phyloP scores from a whole-genome alignment of 2,329 filamentous ascomycete species.

The Pseudocercospora pini-densiflorae region DNA sequence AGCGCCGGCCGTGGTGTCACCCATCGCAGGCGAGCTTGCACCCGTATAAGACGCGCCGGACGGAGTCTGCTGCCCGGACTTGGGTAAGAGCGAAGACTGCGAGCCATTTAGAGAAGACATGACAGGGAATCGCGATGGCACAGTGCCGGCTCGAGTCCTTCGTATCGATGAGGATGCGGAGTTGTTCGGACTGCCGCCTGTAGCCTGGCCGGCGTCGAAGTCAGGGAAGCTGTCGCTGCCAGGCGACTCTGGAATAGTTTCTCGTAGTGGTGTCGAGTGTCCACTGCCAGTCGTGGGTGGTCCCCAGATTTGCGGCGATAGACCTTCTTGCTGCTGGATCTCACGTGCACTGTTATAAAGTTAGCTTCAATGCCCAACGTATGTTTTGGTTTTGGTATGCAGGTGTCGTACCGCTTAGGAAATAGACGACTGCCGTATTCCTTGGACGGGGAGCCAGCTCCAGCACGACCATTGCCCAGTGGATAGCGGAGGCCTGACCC shows the following conservation, averaged over 20 bases:
- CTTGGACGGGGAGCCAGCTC: constrained; percentile 95
- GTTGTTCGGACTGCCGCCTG: constrained; percentile 31
- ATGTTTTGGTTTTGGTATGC: background rate
- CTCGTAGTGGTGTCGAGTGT: constrained; percentile 92
- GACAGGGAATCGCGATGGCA: constrained; percentile 92
- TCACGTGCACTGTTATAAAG: constrained; percentile 73
- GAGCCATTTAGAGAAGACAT: constrained; percentile 66
- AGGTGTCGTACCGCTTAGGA: constrained; percentile 79
- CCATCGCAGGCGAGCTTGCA: constrained; percentile 53
- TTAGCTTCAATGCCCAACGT: constrained; percentile 11
- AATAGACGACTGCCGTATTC: constrained; percentile 83
- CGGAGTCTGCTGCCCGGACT: constrained; percentile 82
- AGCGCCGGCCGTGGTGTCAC: constrained; percentile 34
- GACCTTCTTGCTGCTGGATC: constrained; percentile 94
- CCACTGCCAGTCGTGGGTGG: constrained; percentile 95
- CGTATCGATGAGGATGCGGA: constrained; percentile 49
- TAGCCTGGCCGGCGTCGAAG: constrained; percentile 59
- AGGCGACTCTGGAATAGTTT: constrained; percentile 96
- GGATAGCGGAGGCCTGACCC: constrained; percentile 70
- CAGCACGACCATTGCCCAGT: constrained; percentile 74
- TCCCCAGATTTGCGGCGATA: constrained; percentile 78
- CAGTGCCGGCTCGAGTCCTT: constrained; percentile 86
- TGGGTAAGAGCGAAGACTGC: constrained; percentile 66
- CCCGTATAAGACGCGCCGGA: constrained; percentile 82
- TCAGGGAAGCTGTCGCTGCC: constrained; percentile 92